Conservation (phyloP, 176 grass and related monocot species). For the Aegilops speltoides region DNA sequence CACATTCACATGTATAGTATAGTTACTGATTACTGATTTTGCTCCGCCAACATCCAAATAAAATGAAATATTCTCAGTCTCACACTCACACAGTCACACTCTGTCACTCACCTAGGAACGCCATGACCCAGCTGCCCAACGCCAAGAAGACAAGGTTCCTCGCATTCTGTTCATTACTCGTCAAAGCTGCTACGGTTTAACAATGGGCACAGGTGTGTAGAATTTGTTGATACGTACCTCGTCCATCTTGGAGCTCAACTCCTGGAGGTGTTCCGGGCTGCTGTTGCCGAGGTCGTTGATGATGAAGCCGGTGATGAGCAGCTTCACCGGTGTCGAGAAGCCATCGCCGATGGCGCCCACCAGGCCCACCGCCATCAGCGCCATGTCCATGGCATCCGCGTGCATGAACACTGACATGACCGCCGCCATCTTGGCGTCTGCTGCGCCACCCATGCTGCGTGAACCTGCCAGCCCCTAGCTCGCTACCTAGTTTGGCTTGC, state of each 20-base stretch:
- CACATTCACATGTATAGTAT: neutral
- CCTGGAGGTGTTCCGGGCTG: neutral
- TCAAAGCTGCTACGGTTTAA: too few relatives aligned
- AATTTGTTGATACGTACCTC: slow-evolving; percentile 20
- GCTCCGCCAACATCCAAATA: neutral
- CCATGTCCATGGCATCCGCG: slow-evolving; percentile 46
- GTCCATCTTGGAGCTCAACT: slow-evolving; percentile 57
- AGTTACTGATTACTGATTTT: too few relatives aligned
- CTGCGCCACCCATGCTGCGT: too few relatives aligned
- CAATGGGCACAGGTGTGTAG: too few relatives aligned
- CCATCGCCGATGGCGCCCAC: slow-evolving; percentile 78
- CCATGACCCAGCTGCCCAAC: slow-evolving; percentile 46
- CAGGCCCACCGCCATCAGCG: slow-evolving; percentile 62
- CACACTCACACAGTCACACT: too few relatives aligned
- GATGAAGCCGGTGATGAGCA: slow-evolving; percentile 53
- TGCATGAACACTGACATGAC: slow-evolving; percentile 65
- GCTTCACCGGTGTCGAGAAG: slow-evolving; percentile 59
- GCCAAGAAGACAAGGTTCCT: slow-evolving; percentile 62
- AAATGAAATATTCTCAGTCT: too few relatives aligned
- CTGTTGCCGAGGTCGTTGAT: slow-evolving; percentile 65
- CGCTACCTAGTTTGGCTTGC: too few relatives aligned
- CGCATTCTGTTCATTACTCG: slow-evolving; percentile 39
- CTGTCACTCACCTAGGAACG: slow-evolving; percentile 62
- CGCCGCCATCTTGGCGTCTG: neutral
- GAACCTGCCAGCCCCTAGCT: too few relatives aligned